Evolutionary conservation across 1,284 basidiomycete species (phyloP), one percentile per base, ranked within the genome.

Genomic region (Rhodotorula sp.): DNA sequence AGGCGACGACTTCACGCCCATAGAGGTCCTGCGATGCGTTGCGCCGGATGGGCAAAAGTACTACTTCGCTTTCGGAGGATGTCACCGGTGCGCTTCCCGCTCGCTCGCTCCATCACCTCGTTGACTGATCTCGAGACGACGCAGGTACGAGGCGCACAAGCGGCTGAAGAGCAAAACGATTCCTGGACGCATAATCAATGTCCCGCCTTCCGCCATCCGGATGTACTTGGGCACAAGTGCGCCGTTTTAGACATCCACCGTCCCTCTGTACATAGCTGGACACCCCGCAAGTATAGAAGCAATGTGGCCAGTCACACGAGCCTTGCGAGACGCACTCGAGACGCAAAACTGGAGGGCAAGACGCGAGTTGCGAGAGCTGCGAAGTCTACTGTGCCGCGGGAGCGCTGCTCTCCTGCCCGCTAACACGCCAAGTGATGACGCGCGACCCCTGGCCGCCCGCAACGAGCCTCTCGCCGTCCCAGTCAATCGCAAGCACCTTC

Each of bases 381-480:
- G 7, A 6, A 15, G 36, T 13, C 55, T 56, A 56, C 55, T 56
- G 36, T 36, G 55, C 36, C n/a, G 55, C 55, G 15, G 55, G 36
- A 4, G 55, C 55, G n/a, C 39, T 36, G 51, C 51, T 61, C 67
- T 64, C 60, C 47, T 34, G 47, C 11, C 65, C 73, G 19, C 57
- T 68, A 13, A 74, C 67, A 24, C 64, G 64, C 74, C 74, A 75
- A 22, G 49, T 48, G 7, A 68, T 68, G 20, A 76, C 55, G 62
- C 68, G 66, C 24, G 68, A 65, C 11, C 90, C 89, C 81, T 94
- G 91, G 0, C 92, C 92, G 20, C 88, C 91, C 27, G 92, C 84
- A 6, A 86, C 89, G 0, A 92, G 84, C 17, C 91, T 79, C 48
- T 89, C 89, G 20, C 82, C 83, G 53, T 84, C 85, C 92, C 91